Evolutionary conservation across 2,329 filamentous ascomycete genomes (phyloP), one percentile per base, ranked within the genome.

Genomic region (Aspergillus hortae): DNA sequence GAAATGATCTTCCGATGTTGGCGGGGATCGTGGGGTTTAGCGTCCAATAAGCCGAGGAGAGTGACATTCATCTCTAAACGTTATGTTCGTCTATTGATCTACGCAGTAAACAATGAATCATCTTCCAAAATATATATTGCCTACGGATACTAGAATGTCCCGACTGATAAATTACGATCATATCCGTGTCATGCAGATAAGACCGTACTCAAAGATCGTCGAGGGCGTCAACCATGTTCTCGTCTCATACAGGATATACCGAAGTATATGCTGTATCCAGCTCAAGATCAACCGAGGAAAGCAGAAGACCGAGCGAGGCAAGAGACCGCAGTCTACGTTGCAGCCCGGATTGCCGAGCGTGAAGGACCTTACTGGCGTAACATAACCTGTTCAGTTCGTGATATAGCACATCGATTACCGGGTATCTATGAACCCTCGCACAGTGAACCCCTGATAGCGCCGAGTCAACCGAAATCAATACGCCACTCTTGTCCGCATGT

Each of bases 401-500:
- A 55, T 52, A 46, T 55, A 51, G 49, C 33, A 52, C 33, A 51
- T 56, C 46, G 48, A 55, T 54, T 56, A 61, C 51, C 42, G 54
- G 54, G 59, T 64, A 67, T 60, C 55, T 58, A 56, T 57, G 45
- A 62, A 59, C 56, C 61, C 56, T 49, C 41, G 50, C 51, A 61
- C 47, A 59, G 47, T 51, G 27, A 11, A 59, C 61, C 52, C 42
- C 23, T 47, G 42, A 46, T 60, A 65, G 23, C 61, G 61, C 66
- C 69, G 47, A 47, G 52, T 50, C 52, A 51, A 25, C 42, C 40
- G 51, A 52, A 58, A 64, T 72, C 62, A 79, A 61, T 82, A 82
- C 57, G 80, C 80, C 57, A 81, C 80, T 57, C 80, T 68, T 47
- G 80, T 82, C 52, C 80, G 74, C 75, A 82, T 82, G 66, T 82